Percentiles rank a stretch among this genome's conserved stretches.
Evolutionary conservation across 371 early-diverging fungal species (phyloP).

Genomic region (Blakeslea trispora): DNA sequence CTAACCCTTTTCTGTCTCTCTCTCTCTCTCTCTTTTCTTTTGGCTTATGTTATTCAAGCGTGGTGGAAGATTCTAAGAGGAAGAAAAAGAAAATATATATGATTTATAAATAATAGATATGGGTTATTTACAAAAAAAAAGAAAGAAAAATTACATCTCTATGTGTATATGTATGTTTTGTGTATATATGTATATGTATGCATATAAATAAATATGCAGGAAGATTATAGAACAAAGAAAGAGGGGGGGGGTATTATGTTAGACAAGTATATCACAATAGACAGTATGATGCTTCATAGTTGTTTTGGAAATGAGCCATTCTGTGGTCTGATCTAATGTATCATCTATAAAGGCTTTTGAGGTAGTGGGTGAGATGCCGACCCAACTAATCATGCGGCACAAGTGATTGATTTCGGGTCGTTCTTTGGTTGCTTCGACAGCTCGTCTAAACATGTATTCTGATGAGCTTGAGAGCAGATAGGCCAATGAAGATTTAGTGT

Average conservation of each 20-base stretch:
- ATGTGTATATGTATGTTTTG: background rate
- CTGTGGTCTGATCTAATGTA: constrained; percentile 19
- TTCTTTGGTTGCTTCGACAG: constrained; percentile 10
- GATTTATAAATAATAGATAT: background rate
- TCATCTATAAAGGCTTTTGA: constrained; percentile 17
- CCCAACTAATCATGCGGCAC: constrained; percentile 12
- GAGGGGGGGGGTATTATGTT: constrained; percentile 2
- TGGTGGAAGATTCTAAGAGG: constrained; percentile 23
- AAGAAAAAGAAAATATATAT: constrained; percentile 1
- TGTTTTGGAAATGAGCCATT: constrained; percentile 19
- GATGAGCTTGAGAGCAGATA: constrained; percentile 9
- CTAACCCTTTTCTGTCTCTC: background rate
- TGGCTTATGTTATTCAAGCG: constrained; percentile 11
- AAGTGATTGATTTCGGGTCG: constrained; percentile 16
- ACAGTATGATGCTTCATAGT: background rate
- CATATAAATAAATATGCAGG: constrained; percentile 20
- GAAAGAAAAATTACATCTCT: background rate
- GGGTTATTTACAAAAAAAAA: no score
- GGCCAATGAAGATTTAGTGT: background rate
- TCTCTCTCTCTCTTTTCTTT: background rate
- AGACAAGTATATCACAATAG: constrained; percentile 10
- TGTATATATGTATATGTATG: constrained; percentile 2
- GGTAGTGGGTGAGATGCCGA: constrained; percentile 15
- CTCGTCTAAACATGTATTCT: constrained; percentile 7
- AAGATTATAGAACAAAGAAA: background rate